Base-by-base conservation (phyloP, 2,329 filamentous ascomycete species). In the Bipolaris bicolor region DNA sequence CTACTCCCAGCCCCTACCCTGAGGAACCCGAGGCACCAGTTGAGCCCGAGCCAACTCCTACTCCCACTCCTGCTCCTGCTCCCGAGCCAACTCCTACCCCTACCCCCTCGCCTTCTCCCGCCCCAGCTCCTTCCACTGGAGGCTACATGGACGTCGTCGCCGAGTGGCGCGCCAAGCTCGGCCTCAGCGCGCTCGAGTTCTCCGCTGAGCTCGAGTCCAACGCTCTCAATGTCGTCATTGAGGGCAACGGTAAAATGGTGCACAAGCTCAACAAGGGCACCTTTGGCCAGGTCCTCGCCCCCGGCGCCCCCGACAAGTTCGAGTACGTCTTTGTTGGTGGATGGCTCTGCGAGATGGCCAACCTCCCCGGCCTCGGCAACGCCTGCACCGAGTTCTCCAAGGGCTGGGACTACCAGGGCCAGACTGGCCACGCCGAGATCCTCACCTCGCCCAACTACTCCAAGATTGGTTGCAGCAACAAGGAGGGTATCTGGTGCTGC, bases 321-420 rank as follows among this genome's bases (percentile, higher is more conserved):
- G 55, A 66, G 56, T 45, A 62, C 51, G 68, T 72, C 57, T 74
- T 72, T 57, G 67, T 73, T 16, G 72, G 72, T 26, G 72, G 69
- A 49, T 75, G 72, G 72, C 70, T 75, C 49, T 75, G 72, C 70
- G 72, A 75, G 64, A 62, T 65, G 18, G 64, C 72, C 51, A 52
- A 52, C 34, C 61, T 69, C 18, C 53, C 64, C 22, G 70, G 69
- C 48, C 61, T 73, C 33, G 58, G 67, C 48, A 65, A 63, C 37
- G 55, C 68, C 58, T 74, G 72, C 67, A 7, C 33, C 10, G 57
- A 43, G 6, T 31, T 52, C 43, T 69, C 70, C 31, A 11, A 66
- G n/a, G 71, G 70, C 59, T 74, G 70, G 69, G 37, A 46, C 7
- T 69, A 73, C 65, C 9, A 60, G 18, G 70, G 70, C 51, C 67